Evolutionary conservation across 2,329 filamentous ascomycete species (phyloP).

Genomic region (Penicillium sp.): DNA sequence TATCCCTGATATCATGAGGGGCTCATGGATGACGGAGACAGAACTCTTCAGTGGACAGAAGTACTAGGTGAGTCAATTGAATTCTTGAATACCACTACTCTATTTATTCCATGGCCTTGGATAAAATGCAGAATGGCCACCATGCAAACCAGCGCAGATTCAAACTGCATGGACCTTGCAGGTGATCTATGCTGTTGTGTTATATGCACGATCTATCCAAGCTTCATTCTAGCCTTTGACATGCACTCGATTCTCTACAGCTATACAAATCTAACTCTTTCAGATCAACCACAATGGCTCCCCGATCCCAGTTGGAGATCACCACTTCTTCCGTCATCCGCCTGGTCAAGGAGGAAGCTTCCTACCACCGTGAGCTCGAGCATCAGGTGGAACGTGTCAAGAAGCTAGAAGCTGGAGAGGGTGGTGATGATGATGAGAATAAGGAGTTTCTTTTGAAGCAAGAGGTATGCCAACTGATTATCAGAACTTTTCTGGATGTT

Average conservation of each 20-base stretch:
- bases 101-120: no score
- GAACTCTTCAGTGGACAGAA: not conserved
- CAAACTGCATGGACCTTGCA: no score
- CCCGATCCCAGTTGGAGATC: slow-evolving; percentile 77
- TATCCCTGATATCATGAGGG: slow-evolving; percentile 19
- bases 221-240: no score
- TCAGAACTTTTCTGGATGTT: not conserved
- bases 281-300: slow-evolving; percentile 55
- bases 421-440: slow-evolving; percentile 71
- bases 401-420: slow-evolving; percentile 59
- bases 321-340: slow-evolving; percentile 73
- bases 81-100: no score
- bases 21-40: slow-evolving; percentile 1
- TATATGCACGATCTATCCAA: no score
- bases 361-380: slow-evolving; percentile 79
- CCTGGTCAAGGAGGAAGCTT: slow-evolving; percentile 83
- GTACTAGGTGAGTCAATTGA: not conserved
- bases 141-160: no score
- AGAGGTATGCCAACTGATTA: slow-evolving; percentile 56
- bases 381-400: slow-evolving; percentile 67
- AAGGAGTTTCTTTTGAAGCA: slow-evolving; percentile 74
- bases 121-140: no score
- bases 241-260: not conserved
- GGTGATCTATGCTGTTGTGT: no score
- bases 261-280: slow-evolving; percentile 6